Evolutionary conservation across 495 filamentous ascomycete species (phyloP).

Genomic region (Ramalina peruviana): DNA sequence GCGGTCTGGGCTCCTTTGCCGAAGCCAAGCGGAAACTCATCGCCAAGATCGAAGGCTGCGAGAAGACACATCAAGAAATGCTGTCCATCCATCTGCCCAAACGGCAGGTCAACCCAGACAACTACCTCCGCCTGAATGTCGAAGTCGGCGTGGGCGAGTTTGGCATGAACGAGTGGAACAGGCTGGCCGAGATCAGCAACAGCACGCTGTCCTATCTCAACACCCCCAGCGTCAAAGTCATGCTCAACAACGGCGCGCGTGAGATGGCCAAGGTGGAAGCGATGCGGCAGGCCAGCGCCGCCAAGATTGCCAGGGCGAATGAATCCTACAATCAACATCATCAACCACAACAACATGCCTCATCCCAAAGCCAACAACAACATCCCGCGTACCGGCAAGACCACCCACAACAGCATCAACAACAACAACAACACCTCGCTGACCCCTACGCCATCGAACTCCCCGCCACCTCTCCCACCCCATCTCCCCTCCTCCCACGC

Average conservation of each 20-base stretch:
- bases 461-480: slow-evolving; percentile 29
- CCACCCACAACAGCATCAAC: slow-evolving; percentile 3
- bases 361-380: slow-evolving; percentile 47
- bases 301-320: slow-evolving; percentile 9
- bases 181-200: slow-evolving; percentile 84
- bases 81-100: slow-evolving; percentile 58
- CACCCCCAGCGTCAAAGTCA: slow-evolving; percentile 54
- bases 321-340: slow-evolving; percentile 7
- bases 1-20: slow-evolving; percentile 63
- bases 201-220: slow-evolving; percentile 75
- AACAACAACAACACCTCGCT: slow-evolving; percentile 19
- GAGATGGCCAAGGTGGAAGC: slow-evolving; percentile 75
- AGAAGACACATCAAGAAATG: slow-evolving; percentile 79
- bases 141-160: slow-evolving; percentile 96
- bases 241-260: slow-evolving; percentile 60
- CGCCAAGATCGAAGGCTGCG: slow-evolving; percentile 86
- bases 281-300: slow-evolving; percentile 30
- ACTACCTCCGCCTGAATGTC: slow-evolving; percentile 95
- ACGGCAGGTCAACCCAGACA: slow-evolving; percentile 68
- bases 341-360: slow-evolving; percentile 24
- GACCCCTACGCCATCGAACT: slow-evolving; percentile 46
- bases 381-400: slow-evolving; percentile 24
- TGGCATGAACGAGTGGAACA: slow-evolving; percentile 96
- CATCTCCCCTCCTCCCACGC: slow-evolving; percentile 17
- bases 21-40: slow-evolving; percentile 77